Evolutionary conservation across 2,329 filamentous ascomycete species (phyloP).

Genomic region (Chrysoporthe austroafricana): DNA sequence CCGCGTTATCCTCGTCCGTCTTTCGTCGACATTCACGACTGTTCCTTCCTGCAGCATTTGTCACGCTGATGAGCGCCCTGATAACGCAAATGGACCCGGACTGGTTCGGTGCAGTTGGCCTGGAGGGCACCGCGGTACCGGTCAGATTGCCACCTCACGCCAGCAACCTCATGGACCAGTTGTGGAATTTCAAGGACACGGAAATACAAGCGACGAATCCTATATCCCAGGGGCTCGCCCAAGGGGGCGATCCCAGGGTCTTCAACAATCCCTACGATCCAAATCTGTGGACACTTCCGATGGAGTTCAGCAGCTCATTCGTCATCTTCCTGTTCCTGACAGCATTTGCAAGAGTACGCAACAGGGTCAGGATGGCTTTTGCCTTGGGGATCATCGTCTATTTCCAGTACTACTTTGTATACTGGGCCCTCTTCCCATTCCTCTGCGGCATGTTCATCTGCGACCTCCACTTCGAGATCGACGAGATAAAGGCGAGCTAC

Average conservation of each 20-base stretch:
- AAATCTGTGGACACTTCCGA: constrained; percentile 43
- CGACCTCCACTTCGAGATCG: constrained; percentile 35
- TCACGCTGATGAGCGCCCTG: constrained; percentile 27
- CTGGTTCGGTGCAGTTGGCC: constrained; percentile 28
- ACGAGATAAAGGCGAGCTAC: constrained; percentile 17
- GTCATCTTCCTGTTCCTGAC: constrained; percentile 40
- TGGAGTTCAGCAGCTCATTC: constrained; percentile 43
- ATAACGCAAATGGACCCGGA: constrained; percentile 27
- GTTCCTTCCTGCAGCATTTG: constrained; percentile 34
- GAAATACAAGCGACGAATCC: constrained; percentile 30
- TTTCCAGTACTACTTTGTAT: constrained; percentile 32
- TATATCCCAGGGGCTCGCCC: constrained; percentile 24
- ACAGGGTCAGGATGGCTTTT: constrained; percentile 31
- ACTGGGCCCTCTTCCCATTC: constrained; percentile 39
- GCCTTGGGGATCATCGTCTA: constrained; percentile 31
- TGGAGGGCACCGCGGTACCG: constrained; percentile 31
- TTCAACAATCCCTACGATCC: constrained; percentile 36
- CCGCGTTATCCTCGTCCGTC: constrained; percentile 34
- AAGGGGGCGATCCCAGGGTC: constrained; percentile 10
- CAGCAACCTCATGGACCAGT: constrained; percentile 30
- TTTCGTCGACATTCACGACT: constrained; percentile 37
- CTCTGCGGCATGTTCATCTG: constrained; percentile 39
- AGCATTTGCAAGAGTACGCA: constrained; percentile 35
- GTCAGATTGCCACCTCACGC: constrained; percentile 30
- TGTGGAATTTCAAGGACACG: constrained; percentile 28